phyloP scores from a whole-genome alignment of 2,329 filamentous ascomycete species.

The Sporothrix schenckii region DNA sequence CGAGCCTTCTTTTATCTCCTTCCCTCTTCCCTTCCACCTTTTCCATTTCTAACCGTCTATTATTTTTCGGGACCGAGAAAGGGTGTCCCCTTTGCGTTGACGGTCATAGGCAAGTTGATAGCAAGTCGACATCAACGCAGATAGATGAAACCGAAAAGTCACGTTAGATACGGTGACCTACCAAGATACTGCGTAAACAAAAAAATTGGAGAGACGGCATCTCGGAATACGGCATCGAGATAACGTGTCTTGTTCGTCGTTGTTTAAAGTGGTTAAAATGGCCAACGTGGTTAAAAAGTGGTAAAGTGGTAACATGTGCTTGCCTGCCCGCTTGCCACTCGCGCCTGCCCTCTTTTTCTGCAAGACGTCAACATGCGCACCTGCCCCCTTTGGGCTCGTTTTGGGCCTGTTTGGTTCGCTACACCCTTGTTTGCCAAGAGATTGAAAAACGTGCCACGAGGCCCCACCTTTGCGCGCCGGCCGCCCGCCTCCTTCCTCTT shows the following conservation, averaged over 20 bases:
- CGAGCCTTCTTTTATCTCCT: slow-evolving; percentile 1
- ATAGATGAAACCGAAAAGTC: neutral
- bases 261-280: neutral
- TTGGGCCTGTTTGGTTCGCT: neutral
- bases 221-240: slow-evolving; percentile 13
- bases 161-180: too few species aligned
- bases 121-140: too few species aligned
- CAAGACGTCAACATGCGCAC: neutral
- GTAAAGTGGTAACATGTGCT: too few species aligned
- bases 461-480: slow-evolving; percentile 5
- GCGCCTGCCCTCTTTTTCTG: slow-evolving; percentile 22
- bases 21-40: neutral
- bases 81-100: slow-evolving; percentile 6
- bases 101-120: neutral
- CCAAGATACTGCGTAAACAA: neutral
- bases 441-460: slow-evolving; percentile 26
- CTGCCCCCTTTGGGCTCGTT: neutral
- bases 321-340: neutral
- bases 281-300: too few species aligned
- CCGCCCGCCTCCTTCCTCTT: slow-evolving; percentile 10
- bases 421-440: slow-evolving; percentile 24
- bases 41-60: neutral
- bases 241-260: neutral
- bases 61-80: slow-evolving; percentile 16
- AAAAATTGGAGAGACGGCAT: neutral